Conservation (phyloP, 2,329 filamentous ascomycete genomes). For the Pyrenophora seminiperda region DNA sequence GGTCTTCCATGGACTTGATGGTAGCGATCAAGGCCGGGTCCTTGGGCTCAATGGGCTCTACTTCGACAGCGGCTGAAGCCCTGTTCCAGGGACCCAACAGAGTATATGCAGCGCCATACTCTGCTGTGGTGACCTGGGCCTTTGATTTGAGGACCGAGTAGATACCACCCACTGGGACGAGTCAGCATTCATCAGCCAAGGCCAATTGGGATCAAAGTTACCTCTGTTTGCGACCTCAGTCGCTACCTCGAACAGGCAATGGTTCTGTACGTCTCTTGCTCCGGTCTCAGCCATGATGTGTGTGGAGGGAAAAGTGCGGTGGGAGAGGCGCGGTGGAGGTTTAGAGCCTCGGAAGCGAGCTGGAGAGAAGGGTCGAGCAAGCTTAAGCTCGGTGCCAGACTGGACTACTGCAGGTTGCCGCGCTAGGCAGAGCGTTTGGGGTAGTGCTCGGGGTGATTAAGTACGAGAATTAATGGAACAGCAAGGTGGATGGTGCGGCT, state of each 20-base stretch:
- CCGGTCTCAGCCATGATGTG: conserved; percentile 36
- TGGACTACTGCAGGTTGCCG: conserved; percentile 33
- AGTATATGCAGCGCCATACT: conserved; percentile 97
- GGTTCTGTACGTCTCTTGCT: conserved; percentile 81
- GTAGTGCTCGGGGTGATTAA: conserved; percentile 21
- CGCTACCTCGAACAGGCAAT: conserved; percentile 94
- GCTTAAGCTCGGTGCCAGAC: conserved; percentile 31
- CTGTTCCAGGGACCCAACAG: conserved; percentile 93
- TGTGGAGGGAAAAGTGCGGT: conserved; percentile 6
- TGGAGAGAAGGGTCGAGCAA: conserved; percentile 21
- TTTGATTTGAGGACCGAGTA: conserved; percentile 99
- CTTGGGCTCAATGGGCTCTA: conserved; percentile 87
- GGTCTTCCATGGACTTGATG: conserved; percentile 89
- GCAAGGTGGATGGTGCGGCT: conserved; percentile 19
- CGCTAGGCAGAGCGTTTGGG: conserved; percentile 37
- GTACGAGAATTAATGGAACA: conserved; percentile 23
- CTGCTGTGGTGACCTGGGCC: conserved; percentile 93
- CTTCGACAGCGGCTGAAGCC: conserved; percentile 93
- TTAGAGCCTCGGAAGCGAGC: conserved; percentile 16
- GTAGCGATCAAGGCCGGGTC: conserved; percentile 79
- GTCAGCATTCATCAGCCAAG: conserved; percentile 20
- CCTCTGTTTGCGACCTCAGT: conserved; percentile 97
- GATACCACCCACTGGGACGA: conserved; percentile 83
- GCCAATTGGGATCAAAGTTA: conserved; percentile 51
- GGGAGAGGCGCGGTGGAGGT: conserved; percentile 16